Base-by-base conservation (phyloP, 2,329 filamentous ascomycete species). In the Claviceps sp. region DNA sequence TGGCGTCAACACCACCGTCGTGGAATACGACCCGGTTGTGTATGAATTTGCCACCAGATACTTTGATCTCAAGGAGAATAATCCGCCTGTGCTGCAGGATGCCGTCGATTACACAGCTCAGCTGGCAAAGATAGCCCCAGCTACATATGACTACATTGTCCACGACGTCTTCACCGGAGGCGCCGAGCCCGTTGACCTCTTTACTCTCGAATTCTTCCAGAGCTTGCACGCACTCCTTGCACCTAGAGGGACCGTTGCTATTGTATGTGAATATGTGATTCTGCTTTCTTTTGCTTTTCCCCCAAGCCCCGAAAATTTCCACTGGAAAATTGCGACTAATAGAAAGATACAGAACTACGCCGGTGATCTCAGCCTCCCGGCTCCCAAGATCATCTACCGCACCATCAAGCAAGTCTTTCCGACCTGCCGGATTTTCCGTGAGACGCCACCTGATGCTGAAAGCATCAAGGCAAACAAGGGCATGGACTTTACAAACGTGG, bases 111-210 rank as follows among this genome's bases (percentile, higher is more conserved):
- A 82, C 65, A 77, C 81, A 18, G 67, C 72, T 46, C 62, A 68
- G 50, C 63, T 75, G 47, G 71, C 71, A 51, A 62, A 68, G 49
- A 59, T 68, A 30, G 60, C 70, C 52, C 65, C 68, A 7, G 65
- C 72, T 47, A 73, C 73, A 30, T 98, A 85, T 65, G 85, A 96
- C 70, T 97, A 95, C 71, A 93, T 98, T 62, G 77, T 98, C 51
- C 93, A 98, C 66, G 93, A 98, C 60, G 93, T 98, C 24, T 98
- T 98, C 66, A 98, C 93, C 0, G 93, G 93, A 24, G 93, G 93
- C 50, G 90, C 89, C 0, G 93, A 97, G 66, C 93, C 93, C 0
- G 81, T 90, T 2, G 75, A 83, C 7, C 79, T 98, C 7, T 98
- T 98, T 68, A 97, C 90, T 0, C 67, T 82, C 5, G 85, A 93